A percentile compares a stretch with the other conserved stretches of the same genome.
Evolutionary conservation across 352 stramenopile genomes (phyloP).

Genomic region (Globisporangium recalcitrans): DNA sequence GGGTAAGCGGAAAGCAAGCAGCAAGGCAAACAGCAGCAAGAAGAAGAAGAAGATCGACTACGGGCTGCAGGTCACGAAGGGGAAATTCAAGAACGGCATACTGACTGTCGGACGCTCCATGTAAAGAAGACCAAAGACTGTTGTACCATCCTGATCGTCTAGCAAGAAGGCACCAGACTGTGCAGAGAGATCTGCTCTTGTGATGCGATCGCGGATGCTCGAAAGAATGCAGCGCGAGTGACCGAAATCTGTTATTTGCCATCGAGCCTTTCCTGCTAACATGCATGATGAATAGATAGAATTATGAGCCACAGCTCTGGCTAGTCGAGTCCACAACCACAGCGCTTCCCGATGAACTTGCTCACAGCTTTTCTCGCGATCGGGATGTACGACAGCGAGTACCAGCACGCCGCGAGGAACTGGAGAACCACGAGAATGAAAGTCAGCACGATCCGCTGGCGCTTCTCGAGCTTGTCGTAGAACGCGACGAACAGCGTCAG

Average conservation of each 20-base stretch:
- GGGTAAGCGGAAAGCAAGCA: constrained; percentile 50
- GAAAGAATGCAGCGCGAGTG: constrained; percentile 1
- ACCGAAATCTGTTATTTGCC: neutral
- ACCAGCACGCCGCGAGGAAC: constrained; percentile 75
- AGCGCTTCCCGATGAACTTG: constrained; percentile 12
- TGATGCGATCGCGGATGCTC: neutral
- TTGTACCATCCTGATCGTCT: neutral
- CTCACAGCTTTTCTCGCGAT: constrained; percentile 44
- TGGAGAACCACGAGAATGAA: constrained; percentile 57
- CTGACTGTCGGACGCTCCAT: constrained; percentile 47
- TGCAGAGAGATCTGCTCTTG: neutral
- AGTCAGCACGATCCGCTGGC: constrained; percentile 33
- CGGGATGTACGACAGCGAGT: constrained; percentile 76
- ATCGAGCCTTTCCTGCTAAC: neutral
- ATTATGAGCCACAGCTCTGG: neutral
- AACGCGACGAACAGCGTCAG: constrained; percentile 45
- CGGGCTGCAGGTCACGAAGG: constrained; percentile 70
- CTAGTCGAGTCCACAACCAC: neutral
- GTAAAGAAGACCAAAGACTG: constrained; percentile 15
- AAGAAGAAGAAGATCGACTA: constrained; percentile 73
- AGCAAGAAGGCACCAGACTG: neutral
- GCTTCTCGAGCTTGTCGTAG: constrained; percentile 11
- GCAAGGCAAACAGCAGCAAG: constrained; percentile 25
- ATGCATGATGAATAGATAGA: constrained; percentile 4
- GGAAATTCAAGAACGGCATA: constrained; percentile 69